Evolutionary conservation across 1,139 yeast species (phyloP).

Genomic region (Lodderomyces pseudojiufengensis): DNA sequence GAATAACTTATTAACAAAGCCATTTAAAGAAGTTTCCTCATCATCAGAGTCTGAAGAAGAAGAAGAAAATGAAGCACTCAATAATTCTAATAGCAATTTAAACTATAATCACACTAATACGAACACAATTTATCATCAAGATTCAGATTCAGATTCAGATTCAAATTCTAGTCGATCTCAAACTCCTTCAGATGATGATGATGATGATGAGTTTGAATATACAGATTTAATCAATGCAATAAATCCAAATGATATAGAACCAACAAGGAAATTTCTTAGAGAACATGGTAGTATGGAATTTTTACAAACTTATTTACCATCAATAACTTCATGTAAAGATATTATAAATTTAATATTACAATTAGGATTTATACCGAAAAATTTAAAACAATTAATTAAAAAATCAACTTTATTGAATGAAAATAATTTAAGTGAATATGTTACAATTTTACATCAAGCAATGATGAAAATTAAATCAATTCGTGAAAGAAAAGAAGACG

Average conservation of each 20-base stretch:
- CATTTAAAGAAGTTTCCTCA: slow-evolving; percentile 11
- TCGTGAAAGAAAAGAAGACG: slow-evolving; percentile 49
- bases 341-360: slow-evolving; percentile 45
- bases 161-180: slow-evolving; percentile 1
- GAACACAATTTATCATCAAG: slow-evolving; percentile 2
- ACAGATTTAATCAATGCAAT: too few relatives aligned
- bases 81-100: too few relatives aligned
- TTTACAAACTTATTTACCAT: slow-evolving; percentile 57
- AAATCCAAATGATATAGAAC: slow-evolving; percentile 19
- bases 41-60: slow-evolving; percentile 3
- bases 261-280: slow-evolving; percentile 59
- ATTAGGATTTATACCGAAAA: slow-evolving; percentile 52
- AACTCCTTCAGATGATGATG: slow-evolving; percentile 1
- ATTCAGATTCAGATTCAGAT: slow-evolving; percentile 3
- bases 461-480: slow-evolving; percentile 56
- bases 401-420: slow-evolving; percentile 19
- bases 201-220: slow-evolving; percentile 2
- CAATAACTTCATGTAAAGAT: slow-evolving; percentile 53
- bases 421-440: slow-evolving; percentile 45
- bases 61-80: too few relatives aligned
- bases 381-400: slow-evolving; percentile 15
- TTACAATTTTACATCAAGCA: slow-evolving; percentile 53
- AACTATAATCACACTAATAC: neutral
- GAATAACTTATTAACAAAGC: slow-evolving; percentile 6
- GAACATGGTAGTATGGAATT: slow-evolving; percentile 58